Conservation (phyloP, 768 basidiomycete species). For the Suillus lakei region DNA sequence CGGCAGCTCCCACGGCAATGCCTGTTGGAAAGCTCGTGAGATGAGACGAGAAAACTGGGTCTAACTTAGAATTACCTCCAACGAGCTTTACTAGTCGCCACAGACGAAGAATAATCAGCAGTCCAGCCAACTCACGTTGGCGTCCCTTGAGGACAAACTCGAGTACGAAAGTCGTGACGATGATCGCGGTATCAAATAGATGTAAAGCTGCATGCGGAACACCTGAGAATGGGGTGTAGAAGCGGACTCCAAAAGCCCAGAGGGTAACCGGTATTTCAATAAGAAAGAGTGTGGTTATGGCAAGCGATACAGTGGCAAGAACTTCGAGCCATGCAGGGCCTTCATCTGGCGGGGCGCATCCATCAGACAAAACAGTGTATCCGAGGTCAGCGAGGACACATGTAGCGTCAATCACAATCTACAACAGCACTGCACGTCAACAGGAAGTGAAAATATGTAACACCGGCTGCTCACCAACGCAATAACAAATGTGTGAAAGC, state of each 20-base stretch:
- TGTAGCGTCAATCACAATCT: slow-evolving; percentile 67
- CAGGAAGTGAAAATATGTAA: slow-evolving; percentile 21
- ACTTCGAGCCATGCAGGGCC: slow-evolving; percentile 66
- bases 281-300: slow-evolving; percentile 74
- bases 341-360: slow-evolving; percentile 51
- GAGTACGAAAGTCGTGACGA: slow-evolving; percentile 73
- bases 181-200: slow-evolving; percentile 72
- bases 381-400: slow-evolving; percentile 77
- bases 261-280: slow-evolving; percentile 74
- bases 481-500: slow-evolving; percentile 62
- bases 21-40: slow-evolving; percentile 44
- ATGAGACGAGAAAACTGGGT: background rate
- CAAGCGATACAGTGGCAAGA: slow-evolving; percentile 63
- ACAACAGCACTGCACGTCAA: slow-evolving; percentile 8
- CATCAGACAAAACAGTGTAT: slow-evolving; percentile 64
- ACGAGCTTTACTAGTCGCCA: slow-evolving; percentile 85
- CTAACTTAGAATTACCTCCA: slow-evolving; percentile 43
- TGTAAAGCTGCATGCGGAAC: slow-evolving; percentile 66
- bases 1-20: slow-evolving; percentile 76
- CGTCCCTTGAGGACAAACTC: slow-evolving; percentile 71
- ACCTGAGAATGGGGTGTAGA: slow-evolving; percentile 64
- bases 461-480: slow-evolving; percentile 50
- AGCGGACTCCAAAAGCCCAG: slow-evolving; percentile 67
- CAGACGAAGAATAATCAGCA: slow-evolving; percentile 75
- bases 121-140: slow-evolving; percentile 70